Evolutionary conservation across 2,329 filamentous ascomycete species (phyloP).

Genomic region (Microdochium paspali): DNA sequence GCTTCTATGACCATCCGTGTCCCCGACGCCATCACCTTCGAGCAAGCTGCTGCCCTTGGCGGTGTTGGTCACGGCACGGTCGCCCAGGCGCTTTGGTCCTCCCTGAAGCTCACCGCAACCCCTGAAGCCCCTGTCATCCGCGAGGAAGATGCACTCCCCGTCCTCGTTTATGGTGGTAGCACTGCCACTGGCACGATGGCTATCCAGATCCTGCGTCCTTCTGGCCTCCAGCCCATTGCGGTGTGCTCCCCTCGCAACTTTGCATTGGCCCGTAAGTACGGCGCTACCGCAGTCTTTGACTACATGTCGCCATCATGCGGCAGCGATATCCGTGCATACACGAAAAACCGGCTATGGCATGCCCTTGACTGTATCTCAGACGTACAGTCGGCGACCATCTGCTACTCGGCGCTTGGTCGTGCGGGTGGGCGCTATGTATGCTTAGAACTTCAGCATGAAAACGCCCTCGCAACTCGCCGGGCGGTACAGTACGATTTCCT

Average conservation of each 20-base stretch:
- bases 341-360: slow-evolving; percentile 23
- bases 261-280: slow-evolving; percentile 27
- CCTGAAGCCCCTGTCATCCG: too few relatives aligned
- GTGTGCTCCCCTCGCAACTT: slow-evolving; percentile 34
- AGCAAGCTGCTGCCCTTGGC: slow-evolving; percentile 18
- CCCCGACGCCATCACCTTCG: slow-evolving; percentile 17
- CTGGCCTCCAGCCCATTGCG: slow-evolving; percentile 29
- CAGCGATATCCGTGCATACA: slow-evolving; percentile 24
- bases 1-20: slow-evolving; percentile 19
- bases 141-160: too few relatives aligned
- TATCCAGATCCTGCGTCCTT: slow-evolving; percentile 34
- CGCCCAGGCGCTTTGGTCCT: slow-evolving; percentile 17
- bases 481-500: slow-evolving; percentile 2
- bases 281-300: slow-evolving; percentile 35
- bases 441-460: slow-evolving; percentile 15
- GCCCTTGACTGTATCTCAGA: slow-evolving; percentile 33
- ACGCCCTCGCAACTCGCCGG: slow-evolving; percentile 1
- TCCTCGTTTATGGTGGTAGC: slow-evolving; percentile 35
- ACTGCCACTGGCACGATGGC: slow-evolving; percentile 32
- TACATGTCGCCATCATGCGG: slow-evolving; percentile 25
- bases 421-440: slow-evolving; percentile 26
- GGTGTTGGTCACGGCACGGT: too few relatives aligned
- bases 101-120: too few relatives aligned
- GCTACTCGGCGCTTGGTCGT: slow-evolving; percentile 25
- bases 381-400: slow-evolving; percentile 20